These are phyloP conservation scores for Nitzschia putrida DNA, from an alignment of 108 stramenopile species.

Conservation along the genomic window DNA sequence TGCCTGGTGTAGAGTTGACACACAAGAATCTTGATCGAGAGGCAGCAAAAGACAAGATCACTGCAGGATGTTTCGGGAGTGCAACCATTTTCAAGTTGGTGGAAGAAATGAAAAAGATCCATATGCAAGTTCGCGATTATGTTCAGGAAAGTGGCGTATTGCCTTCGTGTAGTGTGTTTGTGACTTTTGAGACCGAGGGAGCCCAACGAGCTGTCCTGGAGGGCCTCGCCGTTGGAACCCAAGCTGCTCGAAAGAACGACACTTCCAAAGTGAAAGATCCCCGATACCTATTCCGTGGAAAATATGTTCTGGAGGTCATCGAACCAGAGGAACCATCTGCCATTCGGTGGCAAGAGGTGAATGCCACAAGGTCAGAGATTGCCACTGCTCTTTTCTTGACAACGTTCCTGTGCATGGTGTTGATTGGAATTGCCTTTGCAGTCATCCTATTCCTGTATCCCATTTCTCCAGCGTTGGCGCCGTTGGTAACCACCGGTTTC, in stretches of 20 bases:
- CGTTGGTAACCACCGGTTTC: constrained; percentile 66
- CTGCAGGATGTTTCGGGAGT: constrained; percentile 44
- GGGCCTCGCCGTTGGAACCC: constrained; percentile 59
- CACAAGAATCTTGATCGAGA: constrained; percentile 56
- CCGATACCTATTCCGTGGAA: constrained; percentile 41
- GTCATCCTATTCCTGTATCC: constrained; percentile 41
- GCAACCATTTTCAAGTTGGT: constrained; percentile 47
- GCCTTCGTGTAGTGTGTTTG: constrained; percentile 73
- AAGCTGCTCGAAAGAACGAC: constrained; percentile 37
- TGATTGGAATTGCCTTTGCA: constrained; percentile 44
- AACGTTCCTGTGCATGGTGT: constrained; percentile 48
- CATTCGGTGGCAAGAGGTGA: constrained; percentile 82
- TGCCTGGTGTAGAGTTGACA: constrained; percentile 60
- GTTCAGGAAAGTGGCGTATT: constrained; percentile 71
- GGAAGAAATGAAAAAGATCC: constrained; percentile 51
- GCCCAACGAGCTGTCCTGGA: constrained; percentile 75
- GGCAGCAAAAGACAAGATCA: constrained; percentile 59
- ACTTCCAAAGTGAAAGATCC: constrained; percentile 17
- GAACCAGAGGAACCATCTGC: constrained; percentile 84
- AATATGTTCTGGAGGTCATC: constrained; percentile 55
- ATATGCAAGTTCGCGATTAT: constrained; percentile 50
- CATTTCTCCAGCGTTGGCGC: constrained; percentile 18
- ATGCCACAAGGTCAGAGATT: constrained; percentile 42
- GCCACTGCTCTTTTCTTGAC: constrained; percentile 57
- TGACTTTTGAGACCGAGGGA: constrained; percentile 86